Percentiles rank a stretch among this genome's conserved stretches.
phyloP scores from a whole-genome alignment of 169 alveolate genomes.

The Besnoitia besnoiti region DNA sequence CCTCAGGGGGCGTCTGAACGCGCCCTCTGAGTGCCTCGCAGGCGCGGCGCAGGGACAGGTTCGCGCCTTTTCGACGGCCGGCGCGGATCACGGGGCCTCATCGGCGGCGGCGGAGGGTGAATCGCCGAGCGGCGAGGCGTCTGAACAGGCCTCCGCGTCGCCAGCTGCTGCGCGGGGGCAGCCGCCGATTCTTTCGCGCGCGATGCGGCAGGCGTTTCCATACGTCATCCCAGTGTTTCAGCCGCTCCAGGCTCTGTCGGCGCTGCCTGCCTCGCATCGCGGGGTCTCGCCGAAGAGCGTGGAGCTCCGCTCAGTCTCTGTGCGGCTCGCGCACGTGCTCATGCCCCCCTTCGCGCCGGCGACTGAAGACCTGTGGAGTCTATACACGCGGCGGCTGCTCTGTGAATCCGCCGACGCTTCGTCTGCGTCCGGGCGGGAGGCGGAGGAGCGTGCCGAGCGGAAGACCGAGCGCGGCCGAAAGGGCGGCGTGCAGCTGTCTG shows the following conservation, averaged over 20 bases:
- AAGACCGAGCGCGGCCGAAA: background rate
- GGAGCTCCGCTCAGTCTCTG: constrained; percentile 14
- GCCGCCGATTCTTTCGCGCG: background rate
- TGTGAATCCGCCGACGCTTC: background rate
- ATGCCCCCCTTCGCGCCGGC: constrained; percentile 18
- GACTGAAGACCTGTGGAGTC: constrained; percentile 32
- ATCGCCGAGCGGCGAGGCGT: background rate
- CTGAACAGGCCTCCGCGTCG: background rate
- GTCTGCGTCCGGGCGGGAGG: background rate
- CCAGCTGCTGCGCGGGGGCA: background rate
- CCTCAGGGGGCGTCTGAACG: background rate
- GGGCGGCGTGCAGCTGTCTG: background rate
- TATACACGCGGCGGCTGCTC: constrained; percentile 35
- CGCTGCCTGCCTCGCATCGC: background rate
- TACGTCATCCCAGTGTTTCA: constrained; percentile 14
- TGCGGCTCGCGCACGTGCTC: constrained; percentile 25
- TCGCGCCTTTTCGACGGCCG: background rate
- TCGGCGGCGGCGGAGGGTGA: background rate
- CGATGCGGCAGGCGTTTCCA: constrained; percentile 13
- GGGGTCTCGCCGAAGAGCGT: background rate
- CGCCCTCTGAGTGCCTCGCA: background rate
- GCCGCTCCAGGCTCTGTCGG: constrained; percentile 6
- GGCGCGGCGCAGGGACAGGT: background rate
- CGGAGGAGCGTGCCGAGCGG: background rate
- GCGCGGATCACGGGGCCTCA: background rate